Conservation (phyloP, 2,329 filamentous ascomycete species). For the Beauveria asiatica region DNA sequence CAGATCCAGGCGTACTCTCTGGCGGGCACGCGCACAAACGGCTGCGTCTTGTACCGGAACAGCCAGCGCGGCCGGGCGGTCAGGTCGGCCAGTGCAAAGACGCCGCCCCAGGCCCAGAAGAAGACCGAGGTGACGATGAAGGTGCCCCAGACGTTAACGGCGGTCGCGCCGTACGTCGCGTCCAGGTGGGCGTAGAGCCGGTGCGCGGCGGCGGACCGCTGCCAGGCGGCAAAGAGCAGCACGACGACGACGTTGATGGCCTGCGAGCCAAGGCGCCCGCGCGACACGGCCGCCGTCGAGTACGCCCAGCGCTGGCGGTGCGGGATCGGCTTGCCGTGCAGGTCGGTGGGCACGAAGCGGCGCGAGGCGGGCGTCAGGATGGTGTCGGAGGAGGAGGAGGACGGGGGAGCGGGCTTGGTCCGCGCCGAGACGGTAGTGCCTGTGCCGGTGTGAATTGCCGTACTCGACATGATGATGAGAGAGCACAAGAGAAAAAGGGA, state of each 20-base stretch:
- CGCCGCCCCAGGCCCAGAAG: conserved; percentile 31
- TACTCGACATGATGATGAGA: not conserved
- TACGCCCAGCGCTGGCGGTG: conserved; percentile 13
- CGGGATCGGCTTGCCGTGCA: conserved; percentile 12
- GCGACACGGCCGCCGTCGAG: conserved; percentile 8
- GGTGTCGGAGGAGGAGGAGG: not conserved
- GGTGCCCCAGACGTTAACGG: conserved; percentile 29
- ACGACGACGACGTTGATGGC: not conserved
- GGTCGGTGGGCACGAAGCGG: conserved; percentile 12
- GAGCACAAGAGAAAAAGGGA: too few relatives aligned
- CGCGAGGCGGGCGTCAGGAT: conserved; percentile 2
- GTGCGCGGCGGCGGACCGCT: conserved; percentile 8
- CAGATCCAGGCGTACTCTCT: conserved; percentile 12
- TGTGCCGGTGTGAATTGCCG: not conserved
- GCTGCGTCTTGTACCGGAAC: conserved; percentile 40
- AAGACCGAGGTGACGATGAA: conserved; percentile 28
- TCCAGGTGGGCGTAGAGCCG: conserved; percentile 12
- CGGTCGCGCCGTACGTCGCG: conserved; percentile 16
- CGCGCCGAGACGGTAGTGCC: not conserved
- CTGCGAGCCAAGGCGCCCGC: conserved; percentile 2
- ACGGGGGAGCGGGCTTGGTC: not conserved
- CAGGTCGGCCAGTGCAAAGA: conserved; percentile 31
- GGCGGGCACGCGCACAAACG: conserved; percentile 24
- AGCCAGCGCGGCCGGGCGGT: conserved; percentile 33
- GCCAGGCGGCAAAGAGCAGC: conserved; percentile 11